Percentiles rank a stretch among this genome's conserved stretches.
Conservation (phyloP, 2,329 filamentous ascomycete genomes). For the Ilyonectria robusta region DNA sequence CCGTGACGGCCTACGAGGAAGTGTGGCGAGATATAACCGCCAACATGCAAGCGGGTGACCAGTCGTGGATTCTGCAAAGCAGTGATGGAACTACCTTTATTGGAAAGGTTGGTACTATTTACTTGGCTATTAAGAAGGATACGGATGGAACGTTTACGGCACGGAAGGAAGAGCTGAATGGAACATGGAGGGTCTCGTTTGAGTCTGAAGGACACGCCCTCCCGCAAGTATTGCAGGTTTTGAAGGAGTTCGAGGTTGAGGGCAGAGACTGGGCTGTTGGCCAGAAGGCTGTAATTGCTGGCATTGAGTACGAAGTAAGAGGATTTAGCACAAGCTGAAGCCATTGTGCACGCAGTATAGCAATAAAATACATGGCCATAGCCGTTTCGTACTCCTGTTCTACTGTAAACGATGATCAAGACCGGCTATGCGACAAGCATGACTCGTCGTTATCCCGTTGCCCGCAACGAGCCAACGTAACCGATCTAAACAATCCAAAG, state of each 20-base stretch:
- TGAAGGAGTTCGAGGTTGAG: not conserved
- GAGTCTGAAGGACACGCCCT: not conserved
- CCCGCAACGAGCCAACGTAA: no score
- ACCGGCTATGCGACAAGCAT: no score
- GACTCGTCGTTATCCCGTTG: no score
- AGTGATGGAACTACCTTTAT: constrained; percentile 34
- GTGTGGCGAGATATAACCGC: constrained; percentile 40
- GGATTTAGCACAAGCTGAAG: not conserved
- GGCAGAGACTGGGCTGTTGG: not conserved
- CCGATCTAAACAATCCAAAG: no score
- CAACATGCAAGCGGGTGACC: not conserved
- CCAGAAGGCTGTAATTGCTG: not conserved
- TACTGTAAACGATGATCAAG: no score
- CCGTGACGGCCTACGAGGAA: constrained; percentile 35
- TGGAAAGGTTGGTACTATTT: constrained; percentile 35
- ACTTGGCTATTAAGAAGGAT: constrained; percentile 32
- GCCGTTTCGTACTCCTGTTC: no score
- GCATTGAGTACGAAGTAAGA: not conserved
- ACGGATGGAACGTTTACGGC: constrained; percentile 4
- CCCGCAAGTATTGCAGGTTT: not conserved
- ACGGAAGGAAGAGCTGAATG: constrained; percentile 3
- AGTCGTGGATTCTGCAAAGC: constrained; percentile 42
- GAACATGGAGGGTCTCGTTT: constrained; percentile 3
- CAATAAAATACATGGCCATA: not conserved
- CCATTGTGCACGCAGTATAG: not conserved